A percentile compares a stretch with the other conserved stretches of the same genome.
Conservation (phyloP, 371 early-diverging fungal genomes). For the Rozella allomycis region DNA sequence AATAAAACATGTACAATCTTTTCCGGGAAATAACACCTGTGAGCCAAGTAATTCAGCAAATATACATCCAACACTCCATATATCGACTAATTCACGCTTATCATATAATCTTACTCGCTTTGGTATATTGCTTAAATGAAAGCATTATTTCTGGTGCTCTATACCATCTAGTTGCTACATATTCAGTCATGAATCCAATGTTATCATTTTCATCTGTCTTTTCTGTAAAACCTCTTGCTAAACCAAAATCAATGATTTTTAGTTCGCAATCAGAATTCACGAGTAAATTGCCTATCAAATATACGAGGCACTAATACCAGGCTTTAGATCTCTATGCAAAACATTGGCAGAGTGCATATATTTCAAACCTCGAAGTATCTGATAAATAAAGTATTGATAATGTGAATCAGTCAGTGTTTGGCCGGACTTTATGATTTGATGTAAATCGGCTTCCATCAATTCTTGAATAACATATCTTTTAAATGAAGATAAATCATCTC, state of each 20-base stretch:
- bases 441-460: conserved; percentile 95
- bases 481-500: conserved; percentile 4
- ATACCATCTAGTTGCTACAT: conserved; percentile 96
- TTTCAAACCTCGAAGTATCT: conserved; percentile 85
- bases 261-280: conserved; percentile 96
- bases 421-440: conserved; percentile 87
- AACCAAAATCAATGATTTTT: conserved; percentile 85
- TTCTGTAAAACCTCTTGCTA: conserved; percentile 75
- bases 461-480: conserved; percentile 48
- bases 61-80: conserved; percentile 96
- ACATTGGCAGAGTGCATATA: conserved; percentile 97
- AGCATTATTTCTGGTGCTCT: conserved; percentile 95
- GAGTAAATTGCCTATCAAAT: conserved; percentile 50
- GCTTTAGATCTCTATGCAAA: conserved; percentile 90
- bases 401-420: conserved; percentile 90
- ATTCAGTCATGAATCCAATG: conserved; percentile 77
- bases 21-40: conserved; percentile 66
- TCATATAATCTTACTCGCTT: conserved; percentile 51
- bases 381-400: conserved; percentile 94
- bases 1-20: conserved; percentile 38
- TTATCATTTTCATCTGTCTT: conserved; percentile 48
- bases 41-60: conserved; percentile 88
- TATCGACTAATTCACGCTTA: conserved; percentile 40
- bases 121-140: conserved; percentile 74
- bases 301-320: conserved; percentile 14